phyloP scores from a whole-genome alignment of 2,329 filamentous ascomycete species.

The Fusarium austroafricanum region DNA sequence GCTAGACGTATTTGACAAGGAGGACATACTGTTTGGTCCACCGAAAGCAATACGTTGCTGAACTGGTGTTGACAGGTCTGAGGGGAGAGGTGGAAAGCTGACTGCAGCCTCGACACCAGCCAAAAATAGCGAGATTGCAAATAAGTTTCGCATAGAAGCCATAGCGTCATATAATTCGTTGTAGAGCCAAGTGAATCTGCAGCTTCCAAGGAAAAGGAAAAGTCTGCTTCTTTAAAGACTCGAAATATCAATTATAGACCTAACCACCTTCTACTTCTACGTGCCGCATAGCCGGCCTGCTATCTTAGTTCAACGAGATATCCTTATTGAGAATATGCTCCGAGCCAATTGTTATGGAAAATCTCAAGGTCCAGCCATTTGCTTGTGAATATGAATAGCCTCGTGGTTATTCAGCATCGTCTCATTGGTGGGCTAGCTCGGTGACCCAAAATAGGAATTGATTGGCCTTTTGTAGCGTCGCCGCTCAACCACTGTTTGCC shows the following conservation, averaged over 20 bases:
- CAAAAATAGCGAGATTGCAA: not conserved
- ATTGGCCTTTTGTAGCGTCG: too few species aligned
- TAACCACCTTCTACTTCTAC: too few species aligned
- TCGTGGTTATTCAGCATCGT: conserved; percentile 8
- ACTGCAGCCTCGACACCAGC: not conserved
- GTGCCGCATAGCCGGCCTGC: conserved; percentile 5
- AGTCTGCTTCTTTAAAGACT: too few species aligned
- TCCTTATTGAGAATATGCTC: not conserved
- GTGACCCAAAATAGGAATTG: conserved; percentile 1
- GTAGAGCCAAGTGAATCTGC: too few species aligned
- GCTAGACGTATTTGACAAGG: too few species aligned
- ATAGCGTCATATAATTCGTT: not conserved
- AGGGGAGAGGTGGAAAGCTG: conserved; percentile 13
- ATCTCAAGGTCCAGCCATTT: not conserved
- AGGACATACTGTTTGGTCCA: conserved; percentile 2
- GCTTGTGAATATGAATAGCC: not conserved
- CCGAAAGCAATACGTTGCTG: conserved; percentile 15
- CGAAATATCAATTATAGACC: too few species aligned
- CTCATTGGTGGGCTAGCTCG: not conserved
- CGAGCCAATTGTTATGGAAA: not conserved
- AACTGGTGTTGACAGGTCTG: conserved; percentile 23
- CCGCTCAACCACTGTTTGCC: too few species aligned
- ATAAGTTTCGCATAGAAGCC: too few species aligned
- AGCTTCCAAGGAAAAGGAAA: too few species aligned
- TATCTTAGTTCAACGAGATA: not conserved